Conservation (phyloP, 1,139 yeast genomes). For the Meyerozyma guilliermondii region DNA sequence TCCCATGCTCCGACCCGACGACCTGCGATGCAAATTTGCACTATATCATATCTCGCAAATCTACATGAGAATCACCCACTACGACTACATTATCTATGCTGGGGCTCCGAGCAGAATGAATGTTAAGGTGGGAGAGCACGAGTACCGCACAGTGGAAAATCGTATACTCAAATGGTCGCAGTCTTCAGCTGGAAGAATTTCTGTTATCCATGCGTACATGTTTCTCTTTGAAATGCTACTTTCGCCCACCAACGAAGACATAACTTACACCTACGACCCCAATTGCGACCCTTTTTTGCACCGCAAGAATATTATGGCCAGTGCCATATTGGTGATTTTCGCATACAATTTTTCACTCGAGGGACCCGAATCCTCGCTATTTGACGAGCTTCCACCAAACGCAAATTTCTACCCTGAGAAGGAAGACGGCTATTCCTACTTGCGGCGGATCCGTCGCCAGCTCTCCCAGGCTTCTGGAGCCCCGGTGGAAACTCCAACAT, state of each 20-base stretch:
- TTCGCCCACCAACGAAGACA: conserved; percentile 15
- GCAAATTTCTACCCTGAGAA: conserved; percentile 15
- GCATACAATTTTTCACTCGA: conserved; percentile 45
- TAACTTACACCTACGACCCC: conserved; percentile 36
- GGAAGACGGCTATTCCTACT: conserved; percentile 32
- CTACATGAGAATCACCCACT: conserved; percentile 12
- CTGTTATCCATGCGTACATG: conserved; percentile 10
- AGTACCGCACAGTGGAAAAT: conserved; percentile 8
- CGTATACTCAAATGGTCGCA: conserved; percentile 9
- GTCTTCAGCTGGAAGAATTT: conserved; percentile 7
- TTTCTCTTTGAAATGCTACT: conserved; percentile 13
- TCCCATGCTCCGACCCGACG: conserved; percentile 15
- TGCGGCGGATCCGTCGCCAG: conserved; percentile 1
- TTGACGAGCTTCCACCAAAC: conserved; percentile 14
- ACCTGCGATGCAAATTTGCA: conserved; percentile 4
- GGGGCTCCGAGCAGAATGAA: conserved; percentile 14
- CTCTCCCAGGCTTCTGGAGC: neutral
- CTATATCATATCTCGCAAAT: conserved; percentile 12
- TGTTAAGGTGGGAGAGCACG: conserved; percentile 8
- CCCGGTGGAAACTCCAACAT: neutral
- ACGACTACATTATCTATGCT: conserved; percentile 12
- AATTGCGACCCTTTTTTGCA: conserved; percentile 50
- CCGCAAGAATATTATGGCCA: conserved; percentile 51
- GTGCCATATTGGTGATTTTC: conserved; percentile 54
- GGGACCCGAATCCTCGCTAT: conserved; percentile 49